A percentile compares a stretch with the other conserved stretches of the same genome.
phyloP scores from a whole-genome alignment of 148 eudicot genomes.

The Rhododendron mucronatum region DNA sequence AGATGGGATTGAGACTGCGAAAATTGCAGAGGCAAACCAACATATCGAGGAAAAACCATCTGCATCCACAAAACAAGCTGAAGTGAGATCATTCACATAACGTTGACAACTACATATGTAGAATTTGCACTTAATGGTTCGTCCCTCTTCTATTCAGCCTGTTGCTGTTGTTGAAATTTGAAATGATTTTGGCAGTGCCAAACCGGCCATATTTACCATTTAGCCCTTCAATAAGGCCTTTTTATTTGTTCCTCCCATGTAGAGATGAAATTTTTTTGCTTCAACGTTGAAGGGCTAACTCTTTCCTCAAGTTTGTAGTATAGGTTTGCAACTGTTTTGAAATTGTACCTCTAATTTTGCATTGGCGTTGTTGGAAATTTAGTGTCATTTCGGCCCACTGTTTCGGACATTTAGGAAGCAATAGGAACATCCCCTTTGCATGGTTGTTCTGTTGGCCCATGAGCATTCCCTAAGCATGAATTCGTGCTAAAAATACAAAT shows the following conservation, averaged over 20 bases:
- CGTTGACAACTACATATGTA: neutral
- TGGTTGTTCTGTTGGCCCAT: neutral
- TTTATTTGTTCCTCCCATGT: neutral
- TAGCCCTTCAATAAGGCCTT: neutral
- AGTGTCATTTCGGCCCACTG: neutral
- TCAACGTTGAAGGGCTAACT: neutral
- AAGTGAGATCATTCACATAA: constrained; percentile 7
- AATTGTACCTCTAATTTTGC: neutral
- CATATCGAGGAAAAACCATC: constrained; percentile 16
- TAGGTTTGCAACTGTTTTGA: neutral
- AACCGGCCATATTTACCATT: neutral
- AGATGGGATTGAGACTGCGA: constrained; percentile 32
- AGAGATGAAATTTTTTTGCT: neutral
- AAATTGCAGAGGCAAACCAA: constrained; percentile 26
- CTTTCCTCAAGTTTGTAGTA: neutral
- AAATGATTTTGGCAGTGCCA: neutral
- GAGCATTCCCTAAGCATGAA: neutral
- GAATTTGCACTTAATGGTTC: neutral
- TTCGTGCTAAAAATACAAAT: neutral
- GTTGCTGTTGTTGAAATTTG: neutral
- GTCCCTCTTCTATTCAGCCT: neutral
- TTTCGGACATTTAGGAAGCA: neutral
- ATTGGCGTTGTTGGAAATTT: neutral
- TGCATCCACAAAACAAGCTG: constrained; percentile 4
- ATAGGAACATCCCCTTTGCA: neutral